Percentiles rank a stretch among this genome's conserved stretches.
These are phyloP conservation scores for Pachysandra terminalis DNA, from an alignment of 164 flowering plant species.

Conservation along the genomic window DNA sequence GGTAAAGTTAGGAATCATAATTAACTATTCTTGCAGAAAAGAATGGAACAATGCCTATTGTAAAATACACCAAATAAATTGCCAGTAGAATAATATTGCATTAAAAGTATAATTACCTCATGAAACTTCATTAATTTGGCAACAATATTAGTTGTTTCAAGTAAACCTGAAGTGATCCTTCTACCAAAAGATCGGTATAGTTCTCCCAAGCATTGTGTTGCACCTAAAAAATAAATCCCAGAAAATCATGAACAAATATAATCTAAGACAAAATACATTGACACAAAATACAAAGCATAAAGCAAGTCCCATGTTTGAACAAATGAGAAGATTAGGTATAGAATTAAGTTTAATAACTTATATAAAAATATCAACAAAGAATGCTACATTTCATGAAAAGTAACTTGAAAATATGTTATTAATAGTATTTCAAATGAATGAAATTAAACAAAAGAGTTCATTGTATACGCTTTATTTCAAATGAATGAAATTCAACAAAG, in stretches of 20 bases:
- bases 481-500: too few relatives aligned
- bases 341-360: neutral
- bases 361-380: neutral
- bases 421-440: too few relatives aligned
- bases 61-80: too few relatives aligned
- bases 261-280: neutral
- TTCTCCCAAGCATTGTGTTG: constrained; percentile 91
- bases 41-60: too few relatives aligned
- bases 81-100: neutral
- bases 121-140: constrained; percentile 75
- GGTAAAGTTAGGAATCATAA: too few relatives aligned
- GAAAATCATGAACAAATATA: neutral
- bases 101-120: constrained; percentile 55
- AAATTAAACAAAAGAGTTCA: neutral
- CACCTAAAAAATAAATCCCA: constrained; percentile 46
- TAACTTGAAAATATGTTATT: too few relatives aligned
- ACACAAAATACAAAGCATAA: constrained; percentile 3
- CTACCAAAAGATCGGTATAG: constrained; percentile 81
- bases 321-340: neutral
- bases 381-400: too few relatives aligned
- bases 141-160: constrained; percentile 79
- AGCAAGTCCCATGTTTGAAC: neutral
- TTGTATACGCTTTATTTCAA: too few relatives aligned
- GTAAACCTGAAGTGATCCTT: constrained; percentile 84
- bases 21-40: too few relatives aligned